Conservation (phyloP, 441 rosid species). For the Kokia cookei region DNA sequence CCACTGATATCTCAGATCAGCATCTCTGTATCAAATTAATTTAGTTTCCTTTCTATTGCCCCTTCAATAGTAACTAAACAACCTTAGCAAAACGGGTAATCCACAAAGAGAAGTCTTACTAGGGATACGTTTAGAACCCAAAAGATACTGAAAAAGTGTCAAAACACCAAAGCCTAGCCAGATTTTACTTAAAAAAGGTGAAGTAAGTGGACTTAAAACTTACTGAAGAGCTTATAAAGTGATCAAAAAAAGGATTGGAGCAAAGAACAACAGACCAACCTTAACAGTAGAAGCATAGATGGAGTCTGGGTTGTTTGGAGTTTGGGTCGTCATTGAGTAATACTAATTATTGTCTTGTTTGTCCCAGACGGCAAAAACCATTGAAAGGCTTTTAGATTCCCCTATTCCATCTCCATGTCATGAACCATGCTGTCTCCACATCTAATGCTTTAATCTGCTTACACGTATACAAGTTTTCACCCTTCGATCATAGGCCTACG, state of each 20-base stretch:
- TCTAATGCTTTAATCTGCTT: not conserved
- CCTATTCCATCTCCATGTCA: not conserved
- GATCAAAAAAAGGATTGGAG: not conserved
- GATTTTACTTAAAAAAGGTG: not conserved
- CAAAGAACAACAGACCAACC: conserved; percentile 40
- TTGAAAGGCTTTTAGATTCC: too few species aligned
- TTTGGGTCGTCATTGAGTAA: conserved; percentile 31
- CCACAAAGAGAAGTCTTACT: too few species aligned
- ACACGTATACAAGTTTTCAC: not conserved
- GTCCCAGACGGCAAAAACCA: not conserved
- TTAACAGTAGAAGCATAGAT: conserved; percentile 50
- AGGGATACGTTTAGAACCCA: not conserved
- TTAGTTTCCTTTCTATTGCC: not conserved
- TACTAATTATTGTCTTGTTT: not conserved
- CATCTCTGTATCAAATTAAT: not conserved
- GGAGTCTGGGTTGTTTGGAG: conserved; percentile 35
- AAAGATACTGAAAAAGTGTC: not conserved
- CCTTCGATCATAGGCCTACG: not conserved
- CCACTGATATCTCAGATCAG: not conserved
- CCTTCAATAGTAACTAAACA: not conserved
- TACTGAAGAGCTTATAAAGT: not conserved
- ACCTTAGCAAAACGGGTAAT: not conserved
- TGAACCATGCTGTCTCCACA: not conserved
- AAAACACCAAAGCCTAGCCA: not conserved
- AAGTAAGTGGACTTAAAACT: not conserved